Conservation (phyloP, 306 rosid genomes). For the Prunus davidiana region DNA sequence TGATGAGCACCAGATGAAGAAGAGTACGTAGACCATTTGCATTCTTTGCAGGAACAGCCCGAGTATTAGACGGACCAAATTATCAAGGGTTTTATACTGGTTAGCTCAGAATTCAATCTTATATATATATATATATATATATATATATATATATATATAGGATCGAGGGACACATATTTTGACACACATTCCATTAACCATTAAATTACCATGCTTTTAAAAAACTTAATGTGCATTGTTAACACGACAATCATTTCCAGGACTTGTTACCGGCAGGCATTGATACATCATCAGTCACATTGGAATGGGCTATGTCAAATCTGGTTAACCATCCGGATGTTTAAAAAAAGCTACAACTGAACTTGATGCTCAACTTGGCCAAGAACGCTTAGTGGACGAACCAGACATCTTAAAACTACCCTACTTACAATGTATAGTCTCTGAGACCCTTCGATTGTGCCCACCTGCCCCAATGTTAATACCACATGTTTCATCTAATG, state of each 20-base stretch:
- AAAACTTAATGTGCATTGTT: too few species aligned
- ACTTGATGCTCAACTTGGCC: constrained; percentile 29
- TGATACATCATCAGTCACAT: background rate
- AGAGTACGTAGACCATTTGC: background rate
- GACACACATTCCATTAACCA: too few species aligned
- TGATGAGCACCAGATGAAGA: background rate
- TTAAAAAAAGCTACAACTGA: background rate
- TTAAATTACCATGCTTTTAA: too few species aligned
- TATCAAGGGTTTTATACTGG: constrained; percentile 20
- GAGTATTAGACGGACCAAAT: constrained; percentile 8
- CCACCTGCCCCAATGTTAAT: constrained; percentile 22
- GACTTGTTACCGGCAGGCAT: too few species aligned
- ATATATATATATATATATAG: too few species aligned
- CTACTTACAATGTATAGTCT: constrained; percentile 35
- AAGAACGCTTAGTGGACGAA: constrained; percentile 36
- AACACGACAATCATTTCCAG: too few species aligned
- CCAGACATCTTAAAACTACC: constrained; percentile 14
- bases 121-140: too few species aligned
- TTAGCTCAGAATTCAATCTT: background rate
- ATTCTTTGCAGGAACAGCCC: background rate
- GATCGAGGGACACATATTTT: too few species aligned
- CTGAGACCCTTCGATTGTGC: constrained; percentile 28
- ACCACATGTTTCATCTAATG: constrained; percentile 36
- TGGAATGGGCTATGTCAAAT: background rate
- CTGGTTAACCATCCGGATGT: background rate